Evolutionary conservation across 495 filamentous ascomycete genomes (phyloP).

Genomic region (Thermochaetoides thermophila): DNA sequence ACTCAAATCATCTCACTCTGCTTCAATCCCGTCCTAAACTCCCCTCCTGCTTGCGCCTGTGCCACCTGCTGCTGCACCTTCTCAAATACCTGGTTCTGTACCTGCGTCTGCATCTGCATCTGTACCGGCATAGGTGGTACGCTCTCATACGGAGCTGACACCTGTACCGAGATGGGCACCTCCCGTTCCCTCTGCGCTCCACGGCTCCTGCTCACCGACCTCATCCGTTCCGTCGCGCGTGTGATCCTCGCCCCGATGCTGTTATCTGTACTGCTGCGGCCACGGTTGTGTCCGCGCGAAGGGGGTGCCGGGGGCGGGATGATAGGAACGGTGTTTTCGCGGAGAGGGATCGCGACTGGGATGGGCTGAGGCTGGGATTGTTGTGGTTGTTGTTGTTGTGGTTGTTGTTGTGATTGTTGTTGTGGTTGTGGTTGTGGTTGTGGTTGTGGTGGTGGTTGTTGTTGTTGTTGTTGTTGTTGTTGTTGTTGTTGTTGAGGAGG

Average conservation of each 20-base stretch:
- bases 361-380: no score
- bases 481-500: slow-evolving; percentile 8
- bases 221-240: slow-evolving; percentile 52
- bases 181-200: slow-evolving; percentile 13
- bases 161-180: not conserved
- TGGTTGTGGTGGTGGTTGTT: not conserved
- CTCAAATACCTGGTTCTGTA: slow-evolving; percentile 8
- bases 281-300: slow-evolving; percentile 42
- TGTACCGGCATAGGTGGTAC: slow-evolving; percentile 22
- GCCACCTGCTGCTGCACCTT: slow-evolving; percentile 13
- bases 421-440: slow-evolving; percentile 3
- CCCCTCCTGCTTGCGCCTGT: slow-evolving; percentile 16
- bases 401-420: no score
- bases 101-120: slow-evolving; percentile 1
- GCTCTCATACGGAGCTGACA: slow-evolving; percentile 41
- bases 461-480: slow-evolving; percentile 2
- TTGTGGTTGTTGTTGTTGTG: no score
- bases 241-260: slow-evolving; percentile 39
- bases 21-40: slow-evolving; percentile 29
- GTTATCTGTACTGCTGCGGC: slow-evolving; percentile 52
- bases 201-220: slow-evolving; percentile 50
- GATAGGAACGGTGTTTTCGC: slow-evolving; percentile 19
- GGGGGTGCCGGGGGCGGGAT: slow-evolving; percentile 21
- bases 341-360: slow-evolving; percentile 5
- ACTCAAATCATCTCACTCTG: slow-evolving; percentile 33